Evolutionary conservation across 2,329 filamentous ascomycete species (phyloP).

Genomic region (Fusarium brachygibbosum): DNA sequence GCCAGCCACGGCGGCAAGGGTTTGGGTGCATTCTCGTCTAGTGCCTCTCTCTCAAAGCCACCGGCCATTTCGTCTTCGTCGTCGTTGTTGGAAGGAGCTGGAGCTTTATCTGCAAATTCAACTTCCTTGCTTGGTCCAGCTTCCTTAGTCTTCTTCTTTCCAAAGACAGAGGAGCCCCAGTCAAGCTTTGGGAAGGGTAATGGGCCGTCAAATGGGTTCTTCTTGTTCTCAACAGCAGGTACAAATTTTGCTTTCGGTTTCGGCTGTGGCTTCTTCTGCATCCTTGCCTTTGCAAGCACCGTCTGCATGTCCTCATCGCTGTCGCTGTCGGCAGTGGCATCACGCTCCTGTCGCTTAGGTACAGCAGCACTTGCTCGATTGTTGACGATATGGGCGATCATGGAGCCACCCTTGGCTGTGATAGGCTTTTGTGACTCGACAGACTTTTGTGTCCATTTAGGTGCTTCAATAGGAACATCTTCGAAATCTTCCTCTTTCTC

Average conservation of each 20-base stretch:
- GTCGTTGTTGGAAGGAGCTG: slow-evolving; percentile 37
- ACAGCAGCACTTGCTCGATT: slow-evolving; percentile 76
- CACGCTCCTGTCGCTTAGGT: slow-evolving; percentile 54
- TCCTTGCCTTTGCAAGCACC: slow-evolving; percentile 79
- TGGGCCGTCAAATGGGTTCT: slow-evolving; percentile 79
- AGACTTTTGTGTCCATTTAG: slow-evolving; percentile 69
- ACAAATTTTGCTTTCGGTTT: slow-evolving; percentile 59
- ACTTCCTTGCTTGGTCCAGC: slow-evolving; percentile 25
- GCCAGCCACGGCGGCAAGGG: slow-evolving; percentile 83
- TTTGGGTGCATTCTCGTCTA: slow-evolving; percentile 60
- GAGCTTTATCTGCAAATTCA: slow-evolving; percentile 31
- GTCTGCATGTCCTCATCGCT: slow-evolving; percentile 85
- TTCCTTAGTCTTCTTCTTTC: slow-evolving; percentile 55
- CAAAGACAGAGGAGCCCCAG: slow-evolving; percentile 72
- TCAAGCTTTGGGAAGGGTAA: slow-evolving; percentile 92
- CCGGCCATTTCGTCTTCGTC: slow-evolving; percentile 66
- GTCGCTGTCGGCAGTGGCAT: slow-evolving; percentile 67
- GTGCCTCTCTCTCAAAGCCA: slow-evolving; percentile 71
- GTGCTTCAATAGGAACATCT: slow-evolving; percentile 61
- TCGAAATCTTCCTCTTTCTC: slow-evolving; percentile 63
- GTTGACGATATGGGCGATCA: slow-evolving; percentile 81
- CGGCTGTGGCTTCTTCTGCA: slow-evolving; percentile 63
- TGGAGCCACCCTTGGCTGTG: slow-evolving; percentile 64
- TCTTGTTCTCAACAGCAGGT: slow-evolving; percentile 64
- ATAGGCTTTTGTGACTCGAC: slow-evolving; percentile 66